A percentile compares a stretch with the other conserved stretches of the same genome.
phyloP scores from a whole-genome alignment of 106 monocot genomes.

The Allium sativum region DNA sequence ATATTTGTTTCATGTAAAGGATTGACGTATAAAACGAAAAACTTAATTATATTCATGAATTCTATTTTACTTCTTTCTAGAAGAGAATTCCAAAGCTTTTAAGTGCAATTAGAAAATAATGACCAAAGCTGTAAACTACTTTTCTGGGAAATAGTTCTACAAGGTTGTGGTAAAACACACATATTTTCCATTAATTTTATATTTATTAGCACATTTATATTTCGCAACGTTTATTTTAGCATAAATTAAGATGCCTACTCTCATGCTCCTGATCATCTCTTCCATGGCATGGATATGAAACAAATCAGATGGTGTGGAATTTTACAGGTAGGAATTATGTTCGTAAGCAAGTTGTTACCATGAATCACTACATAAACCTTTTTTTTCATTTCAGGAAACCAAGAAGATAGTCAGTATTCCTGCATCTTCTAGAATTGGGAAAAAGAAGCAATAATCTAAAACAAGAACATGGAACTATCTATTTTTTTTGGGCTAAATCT shows the following conservation, averaged over 20 bases:
- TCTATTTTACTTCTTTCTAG: neutral
- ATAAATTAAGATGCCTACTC: conserved; percentile 28
- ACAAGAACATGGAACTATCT: too few relatives aligned
- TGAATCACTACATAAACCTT: too few relatives aligned
- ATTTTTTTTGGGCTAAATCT: too few relatives aligned
- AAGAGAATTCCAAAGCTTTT: conserved; percentile 29
- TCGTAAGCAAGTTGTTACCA: too few relatives aligned
- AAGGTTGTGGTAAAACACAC: conserved; percentile 20
- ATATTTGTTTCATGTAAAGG: too few relatives aligned
- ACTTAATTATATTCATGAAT: too few relatives aligned
- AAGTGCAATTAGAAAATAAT: conserved; percentile 18
- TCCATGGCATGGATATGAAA: conserved; percentile 48
- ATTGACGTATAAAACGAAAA: too few relatives aligned
- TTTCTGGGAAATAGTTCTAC: conserved; percentile 41
- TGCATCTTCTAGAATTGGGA: too few relatives aligned
- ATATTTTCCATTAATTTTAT: neutral
- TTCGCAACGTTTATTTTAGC: neutral
- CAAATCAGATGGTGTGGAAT: conserved; percentile 38
- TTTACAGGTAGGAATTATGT: conserved; percentile 24
- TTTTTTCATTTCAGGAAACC: too few relatives aligned
- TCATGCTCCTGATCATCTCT: conserved; percentile 36
- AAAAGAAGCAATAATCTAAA: too few relatives aligned
- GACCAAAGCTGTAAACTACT: conserved; percentile 33
- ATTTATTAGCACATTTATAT: neutral
- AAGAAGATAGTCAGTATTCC: too few relatives aligned